Conservation (phyloP, 2,329 filamentous ascomycete genomes). For the Beauveria sp. region DNA sequence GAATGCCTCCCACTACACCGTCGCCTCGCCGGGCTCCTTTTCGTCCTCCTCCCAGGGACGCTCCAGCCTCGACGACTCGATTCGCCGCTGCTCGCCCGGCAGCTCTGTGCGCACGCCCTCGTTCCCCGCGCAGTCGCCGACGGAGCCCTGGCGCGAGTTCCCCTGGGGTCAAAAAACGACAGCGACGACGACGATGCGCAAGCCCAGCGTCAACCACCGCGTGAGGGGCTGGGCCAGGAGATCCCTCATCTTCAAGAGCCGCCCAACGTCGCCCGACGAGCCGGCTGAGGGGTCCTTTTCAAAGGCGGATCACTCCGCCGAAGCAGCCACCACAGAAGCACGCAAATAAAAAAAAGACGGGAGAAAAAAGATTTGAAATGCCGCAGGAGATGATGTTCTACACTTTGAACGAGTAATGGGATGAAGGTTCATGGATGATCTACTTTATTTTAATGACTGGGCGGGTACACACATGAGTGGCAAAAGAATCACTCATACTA, state of each 20-base stretch:
- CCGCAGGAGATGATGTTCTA: neutral
- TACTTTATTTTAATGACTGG: conserved; percentile 1
- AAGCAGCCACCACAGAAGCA: neutral
- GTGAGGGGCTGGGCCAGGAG: conserved; percentile 27
- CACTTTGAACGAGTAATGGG: conserved; percentile 2
- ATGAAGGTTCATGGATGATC: neutral
- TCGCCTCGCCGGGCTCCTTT: conserved; percentile 20
- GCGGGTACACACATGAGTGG: neutral
- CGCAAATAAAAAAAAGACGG: neutral
- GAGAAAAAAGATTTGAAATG: too few species aligned
- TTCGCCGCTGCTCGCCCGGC: conserved; percentile 9
- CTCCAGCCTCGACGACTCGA: conserved; percentile 20
- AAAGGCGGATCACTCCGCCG: conserved; percentile 4
- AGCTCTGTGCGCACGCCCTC: conserved; percentile 6
- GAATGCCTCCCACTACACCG: conserved; percentile 23
- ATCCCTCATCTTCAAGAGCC: conserved; percentile 22
- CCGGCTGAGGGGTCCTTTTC: conserved; percentile 12
- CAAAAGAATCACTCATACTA: neutral
- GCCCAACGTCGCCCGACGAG: conserved; percentile 14
- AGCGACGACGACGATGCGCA: conserved; percentile 18
- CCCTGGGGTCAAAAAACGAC: conserved; percentile 20
- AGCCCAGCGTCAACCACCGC: conserved; percentile 24
- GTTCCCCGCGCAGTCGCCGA: conserved; percentile 9
- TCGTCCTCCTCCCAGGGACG: conserved; percentile 19
- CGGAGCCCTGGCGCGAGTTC: conserved; percentile 19